Evolutionary conservation across 1,284 basidiomycete species (phyloP), one percentile per base, ranked within the genome.

Genomic region (Bondarzewia mesenterica): DNA sequence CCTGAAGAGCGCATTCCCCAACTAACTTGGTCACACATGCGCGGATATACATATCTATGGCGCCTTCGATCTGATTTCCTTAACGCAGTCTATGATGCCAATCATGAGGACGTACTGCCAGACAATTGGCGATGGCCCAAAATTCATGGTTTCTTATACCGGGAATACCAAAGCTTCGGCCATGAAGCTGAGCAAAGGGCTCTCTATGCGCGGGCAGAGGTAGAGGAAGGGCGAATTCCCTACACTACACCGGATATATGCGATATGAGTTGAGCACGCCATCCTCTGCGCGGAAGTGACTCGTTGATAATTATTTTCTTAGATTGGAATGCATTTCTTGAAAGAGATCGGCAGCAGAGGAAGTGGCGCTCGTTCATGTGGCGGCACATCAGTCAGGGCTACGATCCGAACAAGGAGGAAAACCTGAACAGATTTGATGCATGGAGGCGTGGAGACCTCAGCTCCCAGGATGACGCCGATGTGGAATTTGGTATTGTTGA

Each of bases 31-130:
- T n/a, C 3, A 6, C 37, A 53, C 1, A 3, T 40, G 18, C 38
- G 12, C 2, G 47, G 50, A 7, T 53, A 50, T 16, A 40, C 45
- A 3, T 54, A 50, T 25, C 39, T 54, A 21, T 54, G 51, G 51
- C 40, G 35, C 16, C n/a, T 53, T 5, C 51, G 52, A 29, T 5
- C 3, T 14, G 18, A 16, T 5, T 54, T 54, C 42, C 39, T 54
- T n/a, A 20, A 47, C 25, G 45, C 32, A 5, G 5, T 54, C 0
- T 47, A 42, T 35, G 51, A 53, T 15, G 50, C 43, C 42, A 53
- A 53, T 23, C 39, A 50, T 16, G 32, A 42, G 15, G 21, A 15
- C 2, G 1, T 14, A 0, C 32, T 54, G 6, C 42, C 47, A 43
- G 52, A 46, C 18, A 14, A 4, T 1, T 54, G 51, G 51, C 38